Base-by-base conservation (phyloP, 1,284 basidiomycete genomes). In the Salmacisia buchloeana region DNA sequence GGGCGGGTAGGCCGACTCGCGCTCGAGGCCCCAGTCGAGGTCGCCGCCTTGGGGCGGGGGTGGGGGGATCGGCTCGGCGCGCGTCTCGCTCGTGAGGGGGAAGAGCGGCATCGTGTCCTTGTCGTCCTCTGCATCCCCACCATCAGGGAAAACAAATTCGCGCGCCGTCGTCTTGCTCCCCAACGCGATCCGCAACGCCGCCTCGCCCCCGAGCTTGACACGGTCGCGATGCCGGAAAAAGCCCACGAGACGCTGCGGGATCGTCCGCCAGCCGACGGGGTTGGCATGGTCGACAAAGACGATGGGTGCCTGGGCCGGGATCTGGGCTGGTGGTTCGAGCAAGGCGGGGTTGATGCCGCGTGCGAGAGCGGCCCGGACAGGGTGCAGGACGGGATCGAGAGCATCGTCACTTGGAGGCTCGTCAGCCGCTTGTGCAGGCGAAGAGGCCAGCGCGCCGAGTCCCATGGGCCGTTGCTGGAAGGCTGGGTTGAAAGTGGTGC, bases 211-310 rank as follows among this genome's bases (percentile, higher is more conserved):
- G 21, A 85, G 81, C 3, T 82, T 84, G 6, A 91, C 91, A 70
- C 89, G 87, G 61, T 86, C 82, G n/a, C 92, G 87, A 77, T 90
- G 88, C 75, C 92, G 93, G 84, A 97, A 97, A 81, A 92, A 94
- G 72, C 89, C 89, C 84, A 86, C 88, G 62, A 97, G 86, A 88
- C 96, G 94, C 69, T 86, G 81, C 3, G 94, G 93, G 66, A 97
- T 88, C 75, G 92, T 90, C 41, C 84, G 84, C 80, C 96, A 86
- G 15, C 94, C 94, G 62, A 97, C 85, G 70, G 89, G 85, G 76
- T 94, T 89, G 61, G 85, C 84, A 81, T 91, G 97, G n/a, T 90
- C 86, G 35, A 97, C 87, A 62, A 97, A 85, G 59, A 94, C 85
- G 63, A 97, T 82, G 1, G 94, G 89, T 0, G 94, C 89, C 59